Base-by-base conservation (phyloP, 1,139 yeast genomes). In the Cylindricascospora bacillispora region DNA sequence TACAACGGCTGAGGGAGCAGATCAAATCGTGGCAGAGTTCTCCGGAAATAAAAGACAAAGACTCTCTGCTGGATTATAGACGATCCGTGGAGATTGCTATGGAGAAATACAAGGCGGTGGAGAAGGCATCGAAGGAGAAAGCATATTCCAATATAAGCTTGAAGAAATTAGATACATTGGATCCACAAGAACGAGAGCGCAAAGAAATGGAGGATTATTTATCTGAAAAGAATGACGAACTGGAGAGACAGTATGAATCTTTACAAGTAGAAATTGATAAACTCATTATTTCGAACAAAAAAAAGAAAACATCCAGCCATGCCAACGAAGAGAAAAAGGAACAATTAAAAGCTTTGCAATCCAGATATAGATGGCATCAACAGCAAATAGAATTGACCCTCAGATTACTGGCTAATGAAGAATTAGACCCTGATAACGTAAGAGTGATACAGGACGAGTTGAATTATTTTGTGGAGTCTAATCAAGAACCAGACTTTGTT, bases 41-140 rank as follows among this genome's bases (percentile, higher is more conserved):
- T 33, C 68, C 68, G 36, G 77, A 78, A 34, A 73, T 77, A 38
- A 78, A 78, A 47, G 86, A 78, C 47, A 76, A 77, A 54, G 71
- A 65, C 33, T 52, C 65, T 30, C 59, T 78, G 28, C 66, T 70
- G 44, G 78, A 73, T 30, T 68, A 73, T 44, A 61, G 86, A 38
- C 61, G 74, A 40, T 62, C 67, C 30, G 82, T 79, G 27, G 83
- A 79, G 44, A 72, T 70, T 40, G 86, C 86, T 17, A 79, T 79
- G 92, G 92, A 79, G 53, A 71, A 73, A 52, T 79, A 78, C 52
- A 79, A 79, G 49, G 78, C 73, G 32, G 76, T 78, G 35, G 92
- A 79, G 46, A 77, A 76, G 46, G 73, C 75, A 12, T 70, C 78
- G 15, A 78, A 78, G 51, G 73, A 77, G 37, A 78, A 78, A 48